phyloP scores from a whole-genome alignment of 257 asterid genomes.

The Nyctanthes arbortristis region DNA sequence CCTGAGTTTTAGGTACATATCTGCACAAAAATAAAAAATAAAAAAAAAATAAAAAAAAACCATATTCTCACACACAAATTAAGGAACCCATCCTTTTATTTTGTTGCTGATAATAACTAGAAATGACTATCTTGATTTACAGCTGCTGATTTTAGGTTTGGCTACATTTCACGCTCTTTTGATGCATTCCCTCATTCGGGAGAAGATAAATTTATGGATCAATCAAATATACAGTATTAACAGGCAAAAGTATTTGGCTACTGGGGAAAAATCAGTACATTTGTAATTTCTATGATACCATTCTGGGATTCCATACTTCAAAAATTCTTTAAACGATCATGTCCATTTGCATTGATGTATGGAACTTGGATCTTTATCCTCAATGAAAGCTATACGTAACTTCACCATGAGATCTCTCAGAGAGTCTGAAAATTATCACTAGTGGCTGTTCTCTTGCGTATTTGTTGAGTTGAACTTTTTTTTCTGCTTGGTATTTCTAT shows the following conservation, averaged over 20 bases:
- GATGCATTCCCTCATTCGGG: not conserved
- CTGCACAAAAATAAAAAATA: too few species aligned
- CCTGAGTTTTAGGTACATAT: too few species aligned
- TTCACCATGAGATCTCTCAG: not conserved
- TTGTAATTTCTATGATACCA: too few species aligned
- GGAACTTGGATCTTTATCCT: not conserved
- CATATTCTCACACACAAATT: too few species aligned
- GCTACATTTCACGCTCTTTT: not conserved
- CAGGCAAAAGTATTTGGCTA: too few species aligned
- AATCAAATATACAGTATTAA: too few species aligned
- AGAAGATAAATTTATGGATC: too few species aligned
- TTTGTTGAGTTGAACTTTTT: not conserved
- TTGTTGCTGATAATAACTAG: not conserved
- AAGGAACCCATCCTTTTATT: not conserved
- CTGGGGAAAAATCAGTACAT: too few species aligned
- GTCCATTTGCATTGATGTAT: not conserved
- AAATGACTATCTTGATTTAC: not conserved
- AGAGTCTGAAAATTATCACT: not conserved
- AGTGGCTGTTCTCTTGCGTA: not conserved
- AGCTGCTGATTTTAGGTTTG: not conserved
- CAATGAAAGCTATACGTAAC: not conserved
- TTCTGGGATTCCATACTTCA: too few species aligned
- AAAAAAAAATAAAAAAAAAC: too few species aligned
- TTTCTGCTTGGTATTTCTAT: slow-evolving; percentile 6
- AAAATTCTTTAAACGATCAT: not conserved